Evolutionary conservation across 441 rosid species (phyloP), one percentile per base, ranked within the genome.

Genomic region (Adansonia madagascariensis): DNA sequence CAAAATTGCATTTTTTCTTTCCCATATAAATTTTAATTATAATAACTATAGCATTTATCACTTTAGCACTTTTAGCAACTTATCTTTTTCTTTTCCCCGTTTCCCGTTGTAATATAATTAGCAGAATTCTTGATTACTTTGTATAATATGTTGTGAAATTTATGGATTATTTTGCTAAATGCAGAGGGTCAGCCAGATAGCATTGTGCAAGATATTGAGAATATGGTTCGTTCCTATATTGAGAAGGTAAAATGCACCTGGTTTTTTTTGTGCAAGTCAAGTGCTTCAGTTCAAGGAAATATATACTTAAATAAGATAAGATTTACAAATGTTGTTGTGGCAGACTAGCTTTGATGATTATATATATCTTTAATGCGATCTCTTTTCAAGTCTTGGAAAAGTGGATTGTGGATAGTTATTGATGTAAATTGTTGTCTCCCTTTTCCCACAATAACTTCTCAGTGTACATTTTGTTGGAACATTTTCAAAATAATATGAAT

Each of bases 141-240:
- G 20, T 31, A 14, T 6, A 50, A 0, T 5, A 17, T 44, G 39
- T 17, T 71, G 10, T 68, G 22, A 7, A 17, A 44, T 7, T 55
- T 49, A 81, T 24, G 56, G 43, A 56, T 69, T 75, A 5, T 80
- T 71, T 64, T 80, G 69, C 82, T 71, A 73, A 77, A 77, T 80
- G 82, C 86, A 96, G 99, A 96, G 86, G 99, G 99, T 71, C 99
- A 96, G 80, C 90, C 98, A 5, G 99, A 96, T 17, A 91, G 86
- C 84, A 90, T 90, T 59, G 99, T 94, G 82, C 93, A 84, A 69
- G 99, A 96, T 79, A 96, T 96, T 65, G 99, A 96, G 84, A 91
- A 89, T 80, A 94, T 96, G 99, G 98, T 96, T 77, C 94, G 94
- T 74, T 82, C 97, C 77, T 96, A 75, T 81, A 93, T 96, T 81